Base-by-base conservation (phyloP, 495 filamentous ascomycete genomes). In the Coniosporium apollinis region DNA sequence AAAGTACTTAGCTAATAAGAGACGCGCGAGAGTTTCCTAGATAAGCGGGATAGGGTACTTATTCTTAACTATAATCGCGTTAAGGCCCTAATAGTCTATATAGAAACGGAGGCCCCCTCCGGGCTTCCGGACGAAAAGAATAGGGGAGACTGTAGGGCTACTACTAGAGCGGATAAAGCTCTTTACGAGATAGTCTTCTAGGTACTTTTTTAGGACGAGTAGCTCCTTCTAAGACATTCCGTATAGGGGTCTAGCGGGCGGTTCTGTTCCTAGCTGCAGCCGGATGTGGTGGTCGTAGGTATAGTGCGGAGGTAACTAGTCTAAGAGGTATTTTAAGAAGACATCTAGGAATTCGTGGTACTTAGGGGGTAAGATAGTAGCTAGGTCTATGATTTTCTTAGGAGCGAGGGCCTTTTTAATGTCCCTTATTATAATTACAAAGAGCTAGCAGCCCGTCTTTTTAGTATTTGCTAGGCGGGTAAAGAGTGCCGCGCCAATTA, bases 1-100 rank as follows among this genome's bases (percentile, higher is more conserved):
- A 30, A 31, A 52, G 20, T 22, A 46, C 21, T 49, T 46, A 7
- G 42, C 50, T 30, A 26, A 16, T 13, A 13, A 21, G 9, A 49
- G 17, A 2, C 16, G 36, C 10, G 31, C n/a, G 2, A 49, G 46
- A 3, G 42, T 45, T 36, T 51, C 48, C 10, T 28, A 17, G 30
- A 51, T 44, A 26, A 51, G 34, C 5, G 44, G 48, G 4, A 51
- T 18, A 5, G 39, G 48, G 31, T 51, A 51, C 5, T 38, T 16
- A 28, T 51, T 35, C 36, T 51, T 51, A 4, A 26, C 19, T 13
- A 44, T 44, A 4, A 39, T 33, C 1, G 7, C 38, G 30, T 51
- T 51, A 7, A 55, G 25, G 13, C 5, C 36, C 20, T 42, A 32
- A 29, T 54, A 55, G 29, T 55, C 42, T 1, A 55, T 37, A 41